Percentiles rank a stretch among this genome's conserved stretches.
Conservation (phyloP, 164 flowering plant species). For the Echeveria elegans region DNA sequence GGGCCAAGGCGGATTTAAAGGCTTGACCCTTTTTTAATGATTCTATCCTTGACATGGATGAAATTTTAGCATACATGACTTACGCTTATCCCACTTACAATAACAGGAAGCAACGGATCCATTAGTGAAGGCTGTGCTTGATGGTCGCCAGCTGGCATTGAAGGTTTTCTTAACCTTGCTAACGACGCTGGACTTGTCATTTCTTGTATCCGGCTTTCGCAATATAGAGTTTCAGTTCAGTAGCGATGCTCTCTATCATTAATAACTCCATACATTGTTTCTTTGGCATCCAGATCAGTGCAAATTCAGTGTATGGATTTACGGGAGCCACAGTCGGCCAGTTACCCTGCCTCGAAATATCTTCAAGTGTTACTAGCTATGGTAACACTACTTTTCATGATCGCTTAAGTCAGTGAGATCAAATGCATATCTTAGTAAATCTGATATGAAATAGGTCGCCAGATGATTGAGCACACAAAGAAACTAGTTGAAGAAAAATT, state of each 20-base stretch:
- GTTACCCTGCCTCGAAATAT: slow-evolving; percentile 92
- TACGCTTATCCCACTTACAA: background rate
- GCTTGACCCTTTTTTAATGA: slow-evolving; percentile 20
- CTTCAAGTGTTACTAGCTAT: slow-evolving; percentile 99
- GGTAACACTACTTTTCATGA: slow-evolving; percentile 32
- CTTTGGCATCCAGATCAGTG: slow-evolving; percentile 61
- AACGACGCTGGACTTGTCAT: too few species aligned
- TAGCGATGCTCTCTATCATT: too few species aligned
- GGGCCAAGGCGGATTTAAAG: slow-evolving; percentile 97
- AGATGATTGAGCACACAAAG: slow-evolving; percentile 98
- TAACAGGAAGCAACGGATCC: slow-evolving; percentile 93
- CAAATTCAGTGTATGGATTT: slow-evolving; percentile 98
- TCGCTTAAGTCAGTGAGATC: background rate
- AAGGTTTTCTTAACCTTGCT: slow-evolving; percentile 42
- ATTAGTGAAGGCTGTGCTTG: slow-evolving; percentile 88
- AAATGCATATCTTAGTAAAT: slow-evolving; percentile 5
- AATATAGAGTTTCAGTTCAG: background rate
- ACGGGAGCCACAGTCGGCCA: slow-evolving; percentile 98
- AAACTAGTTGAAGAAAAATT: slow-evolving; percentile 88
- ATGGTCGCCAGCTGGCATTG: slow-evolving; percentile 96
- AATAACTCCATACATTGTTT: background rate
- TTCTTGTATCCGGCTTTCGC: too few species aligned
- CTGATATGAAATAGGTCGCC: slow-evolving; percentile 58
- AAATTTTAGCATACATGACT: background rate
- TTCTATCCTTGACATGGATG: background rate